Evolutionary conservation across 2,329 filamentous ascomycete genomes (phyloP).

Genomic region (Scleromitrula shiraiana): DNA sequence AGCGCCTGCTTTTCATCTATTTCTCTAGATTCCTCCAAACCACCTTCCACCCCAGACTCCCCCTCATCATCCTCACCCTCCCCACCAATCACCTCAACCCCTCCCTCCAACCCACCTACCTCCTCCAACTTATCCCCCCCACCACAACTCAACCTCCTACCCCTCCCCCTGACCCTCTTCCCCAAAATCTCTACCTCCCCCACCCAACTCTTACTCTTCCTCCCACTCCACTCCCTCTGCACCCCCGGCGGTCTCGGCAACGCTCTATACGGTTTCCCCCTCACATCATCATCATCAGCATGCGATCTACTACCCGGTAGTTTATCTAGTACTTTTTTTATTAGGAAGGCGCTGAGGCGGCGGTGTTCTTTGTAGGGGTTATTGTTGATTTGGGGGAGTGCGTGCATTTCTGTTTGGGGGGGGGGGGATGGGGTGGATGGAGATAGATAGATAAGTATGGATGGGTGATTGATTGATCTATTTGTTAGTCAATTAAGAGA

Average conservation of each 20-base stretch:
- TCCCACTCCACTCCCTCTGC: not conserved
- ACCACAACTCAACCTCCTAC: not conserved
- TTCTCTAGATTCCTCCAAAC: not conserved
- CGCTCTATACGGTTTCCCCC: not conserved
- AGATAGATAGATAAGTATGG: not conserved
- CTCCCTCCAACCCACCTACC: not conserved
- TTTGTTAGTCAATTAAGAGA: no score
- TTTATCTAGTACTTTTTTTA: not conserved
- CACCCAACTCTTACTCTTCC: not conserved
- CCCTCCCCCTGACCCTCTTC: not conserved
- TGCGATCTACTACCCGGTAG: not conserved
- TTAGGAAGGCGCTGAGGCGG: not conserved
- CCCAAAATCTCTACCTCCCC: not conserved
- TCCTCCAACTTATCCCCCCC: not conserved
- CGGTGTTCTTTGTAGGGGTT: conserved; percentile 1
- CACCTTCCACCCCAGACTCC: not conserved
- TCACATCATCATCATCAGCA: not conserved
- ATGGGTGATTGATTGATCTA: not conserved
- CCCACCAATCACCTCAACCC: not conserved
- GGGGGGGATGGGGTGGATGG: not conserved
- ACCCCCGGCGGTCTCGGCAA: not conserved
- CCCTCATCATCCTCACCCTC: not conserved
- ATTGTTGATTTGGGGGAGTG: not conserved
- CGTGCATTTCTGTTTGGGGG: not conserved
- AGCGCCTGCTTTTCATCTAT: not conserved